These are phyloP conservation scores for Ogataea neopini DNA, from an alignment of 805 yeast genomes.

Conservation along the genomic window DNA sequence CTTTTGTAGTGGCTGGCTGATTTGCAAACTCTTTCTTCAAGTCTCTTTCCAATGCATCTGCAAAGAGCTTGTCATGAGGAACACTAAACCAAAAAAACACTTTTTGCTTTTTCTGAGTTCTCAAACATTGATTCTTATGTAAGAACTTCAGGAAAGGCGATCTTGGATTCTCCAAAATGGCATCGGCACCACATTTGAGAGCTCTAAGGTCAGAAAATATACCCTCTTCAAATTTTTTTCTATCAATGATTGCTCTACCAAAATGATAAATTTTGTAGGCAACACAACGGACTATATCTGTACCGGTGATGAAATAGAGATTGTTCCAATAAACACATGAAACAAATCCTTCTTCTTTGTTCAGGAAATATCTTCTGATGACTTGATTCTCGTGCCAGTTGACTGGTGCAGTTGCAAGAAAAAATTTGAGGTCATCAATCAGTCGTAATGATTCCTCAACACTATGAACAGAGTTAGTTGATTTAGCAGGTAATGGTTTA, in stretches of 20 bases:
- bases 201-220: slow-evolving; percentile 87
- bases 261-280: slow-evolving; percentile 86
- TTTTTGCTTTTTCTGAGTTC: slow-evolving; percentile 96
- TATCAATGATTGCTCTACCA: slow-evolving; percentile 80
- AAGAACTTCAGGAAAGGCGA: slow-evolving; percentile 82
- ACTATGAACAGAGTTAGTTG: slow-evolving; percentile 2
- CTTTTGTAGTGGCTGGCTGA: slow-evolving; percentile 69
- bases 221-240: slow-evolving; percentile 96
- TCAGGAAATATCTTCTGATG: slow-evolving; percentile 79
- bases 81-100: slow-evolving; percentile 97
- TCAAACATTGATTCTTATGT: slow-evolving; percentile 80
- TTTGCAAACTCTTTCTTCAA: slow-evolving; percentile 68
- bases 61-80: slow-evolving; percentile 87
- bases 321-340: slow-evolving; percentile 92
- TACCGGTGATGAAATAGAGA: slow-evolving; percentile 87
- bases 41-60: slow-evolving; percentile 92
- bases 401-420: slow-evolving; percentile 91
- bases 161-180: slow-evolving; percentile 83
- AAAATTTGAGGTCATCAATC: slow-evolving; percentile 79
- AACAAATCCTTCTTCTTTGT: slow-evolving; percentile 89
- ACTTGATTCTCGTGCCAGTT: slow-evolving; percentile 90
- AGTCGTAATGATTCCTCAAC: slow-evolving; percentile 57
- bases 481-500: slow-evolving; percentile 3
- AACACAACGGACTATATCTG: slow-evolving; percentile 91
- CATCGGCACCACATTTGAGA: slow-evolving; percentile 83